A percentile compares a stretch with the other conserved stretches of the same genome.
Evolutionary conservation across 371 early-diverging fungal species (phyloP).

Genomic region (Zychaea mexicana): DNA sequence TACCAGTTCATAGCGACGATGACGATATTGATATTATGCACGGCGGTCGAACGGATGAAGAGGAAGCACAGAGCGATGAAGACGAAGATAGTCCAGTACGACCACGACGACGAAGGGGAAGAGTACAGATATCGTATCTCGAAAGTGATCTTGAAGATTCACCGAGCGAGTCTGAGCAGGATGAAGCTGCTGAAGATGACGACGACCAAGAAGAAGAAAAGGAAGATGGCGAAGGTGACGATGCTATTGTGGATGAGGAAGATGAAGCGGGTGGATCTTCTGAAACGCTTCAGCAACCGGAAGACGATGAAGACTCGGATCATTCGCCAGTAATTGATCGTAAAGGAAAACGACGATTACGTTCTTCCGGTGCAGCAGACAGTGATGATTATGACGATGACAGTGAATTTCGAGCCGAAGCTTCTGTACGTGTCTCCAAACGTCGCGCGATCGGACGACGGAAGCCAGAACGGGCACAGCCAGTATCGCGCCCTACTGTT

Average conservation of each 20-base stretch:
- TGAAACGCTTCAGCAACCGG: conserved; percentile 16
- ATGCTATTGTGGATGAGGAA: conserved; percentile 19
- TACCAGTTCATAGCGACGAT: background rate
- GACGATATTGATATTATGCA: background rate
- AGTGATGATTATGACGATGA: conserved; percentile 5
- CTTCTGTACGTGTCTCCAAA: conserved; percentile 17
- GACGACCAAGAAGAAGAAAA: conserved; percentile 19
- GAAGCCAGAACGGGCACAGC: conserved; percentile 1
- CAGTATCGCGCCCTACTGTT: conserved; percentile 9
- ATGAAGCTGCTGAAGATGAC: conserved; percentile 36
- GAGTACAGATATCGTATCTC: conserved; percentile 34
- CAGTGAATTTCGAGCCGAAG: conserved; percentile 19
- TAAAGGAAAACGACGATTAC: conserved; percentile 37
- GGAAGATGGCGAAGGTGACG: conserved; percentile 11
- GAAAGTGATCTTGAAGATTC: conserved; percentile 57
- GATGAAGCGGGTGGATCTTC: conserved; percentile 19
- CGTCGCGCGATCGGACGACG: conserved; percentile 7
- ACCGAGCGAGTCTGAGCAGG: conserved; percentile 35
- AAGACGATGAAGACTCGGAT: conserved; percentile 8
- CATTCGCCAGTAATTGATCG: background rate
- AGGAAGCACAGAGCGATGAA: conserved; percentile 18
- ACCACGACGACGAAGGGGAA: conserved; percentile 48
- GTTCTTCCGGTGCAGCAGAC: conserved; percentile 8
- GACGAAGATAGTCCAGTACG: conserved; percentile 40
- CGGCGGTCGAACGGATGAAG: background rate